phyloP scores from a whole-genome alignment of 305 asterid genomes.

The Ilex paraguariensis region DNA sequence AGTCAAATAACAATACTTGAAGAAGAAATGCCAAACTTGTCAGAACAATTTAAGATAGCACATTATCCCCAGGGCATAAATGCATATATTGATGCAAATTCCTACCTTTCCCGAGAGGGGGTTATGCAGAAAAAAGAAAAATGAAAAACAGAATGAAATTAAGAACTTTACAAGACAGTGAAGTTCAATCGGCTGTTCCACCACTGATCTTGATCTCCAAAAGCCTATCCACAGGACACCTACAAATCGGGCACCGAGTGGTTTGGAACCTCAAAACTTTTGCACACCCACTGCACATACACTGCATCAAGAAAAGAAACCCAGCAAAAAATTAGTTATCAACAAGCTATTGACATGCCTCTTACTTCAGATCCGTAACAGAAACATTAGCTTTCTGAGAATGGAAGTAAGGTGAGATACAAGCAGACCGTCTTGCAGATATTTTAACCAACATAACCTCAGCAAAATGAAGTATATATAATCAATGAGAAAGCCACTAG shows the following conservation, averaged over 20 bases:
- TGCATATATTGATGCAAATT: neutral
- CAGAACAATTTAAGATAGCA: no score
- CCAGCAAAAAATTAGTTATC: constrained; percentile 5
- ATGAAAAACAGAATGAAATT: neutral
- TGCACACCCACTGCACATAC: constrained; percentile 98
- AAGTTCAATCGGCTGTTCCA: constrained; percentile 45
- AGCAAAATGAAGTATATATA: no score
- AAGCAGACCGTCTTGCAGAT: no score
- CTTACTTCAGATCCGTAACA: no score
- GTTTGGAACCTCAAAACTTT: constrained; percentile 93
- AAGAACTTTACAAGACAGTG: constrained; percentile 32
- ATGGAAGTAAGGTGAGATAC: no score
- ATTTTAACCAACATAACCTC: no score
- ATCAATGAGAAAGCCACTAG: no score
- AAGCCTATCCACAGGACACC: constrained; percentile 96
- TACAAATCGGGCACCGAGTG: constrained; percentile 89
- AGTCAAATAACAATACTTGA: no score
- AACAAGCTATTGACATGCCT: constrained; percentile 1
- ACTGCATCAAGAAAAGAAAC: constrained; percentile 44
- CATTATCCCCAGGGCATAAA: no score
- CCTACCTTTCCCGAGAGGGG: constrained; percentile 8
- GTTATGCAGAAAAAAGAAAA: neutral
- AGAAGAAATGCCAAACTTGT: no score
- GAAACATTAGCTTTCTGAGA: no score
- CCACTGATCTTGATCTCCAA: constrained; percentile 90